Conservation (phyloP, 306 rosid genomes). For the Inga oerstediana region DNA sequence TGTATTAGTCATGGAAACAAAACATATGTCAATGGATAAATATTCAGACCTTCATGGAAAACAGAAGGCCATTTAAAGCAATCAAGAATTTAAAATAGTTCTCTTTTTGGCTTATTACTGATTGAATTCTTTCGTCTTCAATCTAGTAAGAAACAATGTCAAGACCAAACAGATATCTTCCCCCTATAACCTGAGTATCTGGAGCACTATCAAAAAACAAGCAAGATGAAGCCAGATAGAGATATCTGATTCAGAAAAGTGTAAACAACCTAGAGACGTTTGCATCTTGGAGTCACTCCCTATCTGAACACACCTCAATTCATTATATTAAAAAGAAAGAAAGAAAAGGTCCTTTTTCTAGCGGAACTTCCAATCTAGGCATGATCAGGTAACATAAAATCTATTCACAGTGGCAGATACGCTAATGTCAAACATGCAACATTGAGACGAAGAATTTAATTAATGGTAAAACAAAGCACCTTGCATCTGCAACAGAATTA, state of each 20-base stretch:
- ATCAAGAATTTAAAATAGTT: background rate
- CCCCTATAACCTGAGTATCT: background rate
- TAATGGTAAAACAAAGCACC: slow-evolving; percentile 50
- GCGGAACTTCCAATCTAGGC: background rate
- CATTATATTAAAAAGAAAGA: background rate
- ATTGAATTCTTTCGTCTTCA: background rate
- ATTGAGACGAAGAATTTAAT: background rate
- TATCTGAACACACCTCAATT: background rate
- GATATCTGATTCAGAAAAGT: background rate
- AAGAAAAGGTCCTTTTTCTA: background rate
- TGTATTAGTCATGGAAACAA: background rate
- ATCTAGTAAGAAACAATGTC: background rate
- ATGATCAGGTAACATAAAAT: background rate
- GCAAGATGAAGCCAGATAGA: background rate
- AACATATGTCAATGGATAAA: slow-evolving; percentile 2
- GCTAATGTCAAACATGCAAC: background rate
- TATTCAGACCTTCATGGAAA: slow-evolving; percentile 22
- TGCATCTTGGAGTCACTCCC: background rate
- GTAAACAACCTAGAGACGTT: background rate
- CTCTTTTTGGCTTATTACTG: background rate
- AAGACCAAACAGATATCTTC: background rate
- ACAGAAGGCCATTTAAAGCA: slow-evolving; percentile 2
- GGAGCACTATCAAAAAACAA: background rate
- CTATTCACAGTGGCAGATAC: background rate
- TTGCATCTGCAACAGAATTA: slow-evolving; percentile 85